Evolutionary conservation across 1,139 yeast genomes (phyloP).

Genomic region (Hyphopichia burtonii): DNA sequence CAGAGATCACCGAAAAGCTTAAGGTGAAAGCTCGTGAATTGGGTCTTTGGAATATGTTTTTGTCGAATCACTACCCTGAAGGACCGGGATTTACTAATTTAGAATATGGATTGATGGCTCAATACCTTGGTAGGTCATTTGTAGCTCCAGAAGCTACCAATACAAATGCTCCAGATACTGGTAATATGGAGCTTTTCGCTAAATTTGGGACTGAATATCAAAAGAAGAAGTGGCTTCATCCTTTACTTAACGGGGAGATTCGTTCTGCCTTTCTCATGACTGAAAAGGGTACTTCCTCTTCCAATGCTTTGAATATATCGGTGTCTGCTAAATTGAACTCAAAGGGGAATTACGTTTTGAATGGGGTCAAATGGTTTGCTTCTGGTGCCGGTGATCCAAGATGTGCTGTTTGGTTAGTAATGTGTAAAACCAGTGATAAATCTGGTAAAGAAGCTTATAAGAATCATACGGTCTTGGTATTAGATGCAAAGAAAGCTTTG

Average conservation of each 20-base stretch:
- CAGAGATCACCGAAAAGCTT: conserved; percentile 51
- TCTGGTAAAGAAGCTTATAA: conserved; percentile 31
- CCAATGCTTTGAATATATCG: conserved; percentile 66
- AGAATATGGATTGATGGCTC: conserved; percentile 72
- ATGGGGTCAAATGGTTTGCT: conserved; percentile 76
- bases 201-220: conserved; percentile 56
- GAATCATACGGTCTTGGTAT: conserved; percentile 61
- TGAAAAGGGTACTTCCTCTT: conserved; percentile 63
- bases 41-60: conserved; percentile 68
- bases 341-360: conserved; percentile 52
- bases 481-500: conserved; percentile 53
- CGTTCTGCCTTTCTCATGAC: conserved; percentile 74
- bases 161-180: conserved; percentile 72
- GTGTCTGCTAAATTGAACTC: conserved; percentile 45
- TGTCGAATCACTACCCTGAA: conserved; percentile 55
- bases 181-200: conserved; percentile 70
- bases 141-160: conserved; percentile 66
- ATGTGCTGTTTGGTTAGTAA: conserved; percentile 60
- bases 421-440: conserved; percentile 57
- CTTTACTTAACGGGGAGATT: conserved; percentile 58
- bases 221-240: conserved; percentile 52
- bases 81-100: conserved; percentile 66
- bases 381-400: conserved; percentile 77
- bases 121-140: conserved; percentile 58
- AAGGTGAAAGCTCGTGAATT: conserved; percentile 54